Percentiles rank a stretch among this genome's conserved stretches.
Conservation (phyloP, 2,329 filamentous ascomycete genomes). For the Chalara sp. region DNA sequence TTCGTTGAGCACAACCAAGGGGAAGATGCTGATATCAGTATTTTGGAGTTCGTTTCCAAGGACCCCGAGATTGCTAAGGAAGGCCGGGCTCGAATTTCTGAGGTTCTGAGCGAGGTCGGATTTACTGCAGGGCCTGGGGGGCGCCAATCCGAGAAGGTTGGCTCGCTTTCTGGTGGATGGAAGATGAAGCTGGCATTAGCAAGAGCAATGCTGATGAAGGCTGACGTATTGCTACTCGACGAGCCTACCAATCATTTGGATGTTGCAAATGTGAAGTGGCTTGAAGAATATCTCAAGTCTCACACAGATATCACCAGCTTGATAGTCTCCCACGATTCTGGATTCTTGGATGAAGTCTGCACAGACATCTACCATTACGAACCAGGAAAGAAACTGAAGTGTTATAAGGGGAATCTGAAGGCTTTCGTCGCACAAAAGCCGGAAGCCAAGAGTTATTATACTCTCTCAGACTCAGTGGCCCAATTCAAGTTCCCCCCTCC, state of each 20-base stretch:
- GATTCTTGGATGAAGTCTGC: conserved; percentile 93
- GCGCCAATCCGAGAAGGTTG: conserved; percentile 81
- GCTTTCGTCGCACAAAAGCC: conserved; percentile 84
- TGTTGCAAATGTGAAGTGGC: conserved; percentile 91
- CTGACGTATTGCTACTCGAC: conserved; percentile 94
- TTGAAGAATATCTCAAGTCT: conserved; percentile 91
- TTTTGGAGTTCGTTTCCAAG: conserved; percentile 86
- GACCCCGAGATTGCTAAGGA: conserved; percentile 79
- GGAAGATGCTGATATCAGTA: conserved; percentile 93
- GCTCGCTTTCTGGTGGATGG: conserved; percentile 95
- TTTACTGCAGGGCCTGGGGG: conserved; percentile 88
- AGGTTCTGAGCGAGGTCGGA: conserved; percentile 83
- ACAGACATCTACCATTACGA: conserved; percentile 99
- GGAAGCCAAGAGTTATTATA: conserved; percentile 98
- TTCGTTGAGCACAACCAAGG: conserved; percentile 99
- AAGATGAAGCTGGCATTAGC: conserved; percentile 99
- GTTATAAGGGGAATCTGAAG: conserved; percentile 76
- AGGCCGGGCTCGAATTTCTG: conserved; percentile 72
- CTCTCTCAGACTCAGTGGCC: conserved; percentile 76
- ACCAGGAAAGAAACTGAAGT: conserved; percentile 83
- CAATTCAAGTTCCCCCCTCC: conserved; percentile 98
- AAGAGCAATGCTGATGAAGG: conserved; percentile 90
- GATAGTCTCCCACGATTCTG: conserved; percentile 97
- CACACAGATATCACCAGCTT: conserved; percentile 94
- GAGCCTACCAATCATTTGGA: conserved; percentile 99